phyloP scores from a whole-genome alignment of 176 grass and related monocot species.

The Rhynchospora pubera region DNA sequence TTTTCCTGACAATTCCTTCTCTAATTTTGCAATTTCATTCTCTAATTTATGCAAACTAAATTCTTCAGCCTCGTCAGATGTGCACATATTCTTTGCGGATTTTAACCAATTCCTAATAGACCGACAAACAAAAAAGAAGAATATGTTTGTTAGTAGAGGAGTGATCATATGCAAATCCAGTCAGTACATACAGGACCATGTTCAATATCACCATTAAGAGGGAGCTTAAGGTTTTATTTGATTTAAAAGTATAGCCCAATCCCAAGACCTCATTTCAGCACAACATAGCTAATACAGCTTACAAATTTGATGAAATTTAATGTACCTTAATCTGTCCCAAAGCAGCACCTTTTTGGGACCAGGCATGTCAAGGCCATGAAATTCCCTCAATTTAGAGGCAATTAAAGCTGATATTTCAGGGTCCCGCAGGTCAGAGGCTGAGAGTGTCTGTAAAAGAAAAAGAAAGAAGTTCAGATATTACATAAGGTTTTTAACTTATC shows the following conservation, averaged over 20 bases:
- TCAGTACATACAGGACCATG: neutral
- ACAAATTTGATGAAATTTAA: neutral
- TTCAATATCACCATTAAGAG: neutral
- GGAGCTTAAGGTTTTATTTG: neutral
- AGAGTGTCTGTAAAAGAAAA: constrained; percentile 60
- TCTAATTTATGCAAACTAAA: constrained; percentile 55
- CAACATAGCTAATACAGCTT: neutral
- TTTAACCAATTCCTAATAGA: constrained; percentile 57
- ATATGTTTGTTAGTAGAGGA: neutral
- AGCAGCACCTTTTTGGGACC: constrained; percentile 56
- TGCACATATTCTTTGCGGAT: constrained; percentile 42
- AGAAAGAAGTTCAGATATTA: neutral
- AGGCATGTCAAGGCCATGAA: constrained; percentile 92
- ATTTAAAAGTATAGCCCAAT: neutral
- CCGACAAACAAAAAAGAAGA: neutral
- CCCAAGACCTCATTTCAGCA: neutral
- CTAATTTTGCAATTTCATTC: constrained; percentile 50
- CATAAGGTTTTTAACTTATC: neutral
- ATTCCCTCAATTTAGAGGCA: constrained; percentile 82
- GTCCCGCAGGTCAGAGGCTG: constrained; percentile 60
- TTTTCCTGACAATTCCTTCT: constrained; percentile 40
- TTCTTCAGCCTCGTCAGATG: constrained; percentile 50
- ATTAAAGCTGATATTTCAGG: constrained; percentile 77
- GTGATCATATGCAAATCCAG: neutral
- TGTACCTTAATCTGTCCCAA: constrained; percentile 86